Base-by-base conservation (phyloP, 2,329 filamentous ascomycete species). In the Huntiella bhutanensis region DNA sequence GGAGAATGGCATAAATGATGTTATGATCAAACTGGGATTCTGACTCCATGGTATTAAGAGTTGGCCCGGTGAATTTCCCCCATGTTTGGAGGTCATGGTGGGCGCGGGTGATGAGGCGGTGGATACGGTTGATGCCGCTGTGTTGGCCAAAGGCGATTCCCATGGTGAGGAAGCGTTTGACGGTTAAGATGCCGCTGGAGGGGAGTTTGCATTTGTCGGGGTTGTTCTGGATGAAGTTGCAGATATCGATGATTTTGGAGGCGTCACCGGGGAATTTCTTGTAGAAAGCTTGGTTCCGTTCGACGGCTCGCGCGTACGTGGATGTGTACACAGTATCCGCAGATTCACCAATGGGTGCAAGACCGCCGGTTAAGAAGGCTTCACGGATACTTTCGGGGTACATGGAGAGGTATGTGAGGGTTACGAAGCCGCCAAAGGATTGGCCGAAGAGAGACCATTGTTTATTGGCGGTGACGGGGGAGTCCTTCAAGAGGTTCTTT, bases 361-460 rank as follows among this genome's bases (percentile, higher is more conserved):
- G 67, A 0, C 88, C 88, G 34, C 88, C 88, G 8, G 82, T 83
- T 33, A 87, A 68, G 58, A 93, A 96, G 17, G 76, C 75, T 63
- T 96, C 88, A 28, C 77, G 75, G 17, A 96, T 62, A 1, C 82
- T 81, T 48, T 85, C 71, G 0, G 84, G 83, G 54, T 74, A 78
- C 58, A 82, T 77, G 2, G 82, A 91, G 12, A 96, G 71, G 59
- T 95, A 96, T 5, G 81, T 88, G 33, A 85, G 67, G 41, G 70
- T 71, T 56, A 86, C 83, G 60, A 94, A 95, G 1, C 88, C 88
- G 35, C 88, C 88, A 60, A 93, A 96, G 12, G 80, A 87, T 63
- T 95, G 88, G 6, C 88, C 88, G 51, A 93, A 80, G 28, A 91
- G 71, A 49, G 77, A 81, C 88, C 87, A 95, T 58, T 79, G 77